Conservation (phyloP, 2,329 filamentous ascomycete species). For the Phyllosticta paracitricarpa region DNA sequence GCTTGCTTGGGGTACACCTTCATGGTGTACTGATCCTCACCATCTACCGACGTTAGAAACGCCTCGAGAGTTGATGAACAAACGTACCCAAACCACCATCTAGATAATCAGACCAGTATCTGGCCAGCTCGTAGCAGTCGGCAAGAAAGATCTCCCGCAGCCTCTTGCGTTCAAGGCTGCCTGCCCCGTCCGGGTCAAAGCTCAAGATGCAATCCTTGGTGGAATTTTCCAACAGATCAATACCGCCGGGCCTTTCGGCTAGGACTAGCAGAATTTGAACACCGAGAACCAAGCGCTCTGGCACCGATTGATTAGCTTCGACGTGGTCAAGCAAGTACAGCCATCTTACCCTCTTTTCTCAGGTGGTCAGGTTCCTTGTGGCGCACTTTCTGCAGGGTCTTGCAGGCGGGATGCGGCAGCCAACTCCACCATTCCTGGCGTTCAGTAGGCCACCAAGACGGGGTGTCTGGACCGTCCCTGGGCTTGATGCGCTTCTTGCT, state of each 20-base stretch:
- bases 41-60: not conserved
- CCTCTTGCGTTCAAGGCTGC: conserved; percentile 3
- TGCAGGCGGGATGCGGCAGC: conserved; percentile 4
- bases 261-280: conserved; percentile 8
- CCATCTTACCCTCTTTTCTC: conserved; percentile 48
- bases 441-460: conserved; percentile 25
- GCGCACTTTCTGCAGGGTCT: conserved; percentile 34
- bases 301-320: not conserved
- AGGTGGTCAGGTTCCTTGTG: conserved; percentile 69
- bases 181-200: conserved; percentile 8
- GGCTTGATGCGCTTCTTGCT: conserved; percentile 18
- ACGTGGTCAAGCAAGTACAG: not conserved
- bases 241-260: conserved; percentile 3
- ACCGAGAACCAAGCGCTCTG: conserved; percentile 10
- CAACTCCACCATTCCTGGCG: conserved; percentile 4
- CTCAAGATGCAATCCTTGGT: conserved; percentile 9
- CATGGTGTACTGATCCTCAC: conserved; percentile 1
- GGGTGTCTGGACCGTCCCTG: conserved; percentile 31
- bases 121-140: conserved; percentile 7
- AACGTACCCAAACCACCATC: conserved; percentile 9
- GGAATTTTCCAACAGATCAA: conserved; percentile 7
- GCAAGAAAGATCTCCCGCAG: conserved; percentile 6
- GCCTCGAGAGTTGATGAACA: not conserved
- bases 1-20: conserved; percentile 9
- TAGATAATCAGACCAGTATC: conserved; percentile 4